Percentiles rank a stretch among this genome's conserved stretches.
phyloP scores from a whole-genome alignment of 441 rosid genomes.

The Gossypium gossypioides region DNA sequence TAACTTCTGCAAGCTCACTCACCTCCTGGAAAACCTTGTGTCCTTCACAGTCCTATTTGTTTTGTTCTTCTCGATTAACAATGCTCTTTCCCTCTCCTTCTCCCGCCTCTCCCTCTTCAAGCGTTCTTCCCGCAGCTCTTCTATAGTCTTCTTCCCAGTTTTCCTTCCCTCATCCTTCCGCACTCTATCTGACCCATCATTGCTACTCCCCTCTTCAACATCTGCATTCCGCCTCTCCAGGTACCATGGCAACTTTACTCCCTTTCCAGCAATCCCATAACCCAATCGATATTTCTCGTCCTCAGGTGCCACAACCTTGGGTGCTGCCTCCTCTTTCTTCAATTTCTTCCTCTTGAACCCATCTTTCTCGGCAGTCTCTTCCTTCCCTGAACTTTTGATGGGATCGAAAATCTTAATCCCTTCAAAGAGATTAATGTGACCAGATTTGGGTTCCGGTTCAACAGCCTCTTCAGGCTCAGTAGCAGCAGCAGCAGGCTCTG shows the following conservation, averaged over 20 bases:
- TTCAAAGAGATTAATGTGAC: slow-evolving; percentile 77
- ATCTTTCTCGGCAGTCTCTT: slow-evolving; percentile 30
- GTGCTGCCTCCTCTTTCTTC: slow-evolving; percentile 66
- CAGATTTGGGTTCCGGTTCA: slow-evolving; percentile 35
- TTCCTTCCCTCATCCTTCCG: slow-evolving; percentile 31
- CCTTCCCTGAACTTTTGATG: slow-evolving; percentile 26
- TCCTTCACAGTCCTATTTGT: slow-evolving; percentile 19
- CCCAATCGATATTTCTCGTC: slow-evolving; percentile 83
- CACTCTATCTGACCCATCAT: slow-evolving; percentile 20
- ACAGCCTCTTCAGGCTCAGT: slow-evolving; percentile 22
- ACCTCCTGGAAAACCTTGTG: slow-evolving; percentile 43
- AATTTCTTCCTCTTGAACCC: slow-evolving; percentile 46
- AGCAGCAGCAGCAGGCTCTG: slow-evolving; percentile 27
- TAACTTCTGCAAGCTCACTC: slow-evolving; percentile 5
- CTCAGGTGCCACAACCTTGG: slow-evolving; percentile 44
- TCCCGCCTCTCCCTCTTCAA: slow-evolving; percentile 62
- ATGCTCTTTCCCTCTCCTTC: slow-evolving; percentile 54
- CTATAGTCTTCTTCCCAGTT: slow-evolving; percentile 52
- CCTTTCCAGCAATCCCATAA: slow-evolving; percentile 80
- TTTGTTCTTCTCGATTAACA: slow-evolving; percentile 40
- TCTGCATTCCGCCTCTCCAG: slow-evolving; percentile 46
- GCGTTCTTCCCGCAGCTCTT: slow-evolving; percentile 71
- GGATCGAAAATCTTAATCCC: slow-evolving; percentile 82
- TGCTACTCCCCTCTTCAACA: slow-evolving; percentile 19
- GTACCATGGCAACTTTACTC: slow-evolving; percentile 86